Conservation (phyloP, 2,329 filamentous ascomycete genomes). For the Akanthomyces lecanii region DNA sequence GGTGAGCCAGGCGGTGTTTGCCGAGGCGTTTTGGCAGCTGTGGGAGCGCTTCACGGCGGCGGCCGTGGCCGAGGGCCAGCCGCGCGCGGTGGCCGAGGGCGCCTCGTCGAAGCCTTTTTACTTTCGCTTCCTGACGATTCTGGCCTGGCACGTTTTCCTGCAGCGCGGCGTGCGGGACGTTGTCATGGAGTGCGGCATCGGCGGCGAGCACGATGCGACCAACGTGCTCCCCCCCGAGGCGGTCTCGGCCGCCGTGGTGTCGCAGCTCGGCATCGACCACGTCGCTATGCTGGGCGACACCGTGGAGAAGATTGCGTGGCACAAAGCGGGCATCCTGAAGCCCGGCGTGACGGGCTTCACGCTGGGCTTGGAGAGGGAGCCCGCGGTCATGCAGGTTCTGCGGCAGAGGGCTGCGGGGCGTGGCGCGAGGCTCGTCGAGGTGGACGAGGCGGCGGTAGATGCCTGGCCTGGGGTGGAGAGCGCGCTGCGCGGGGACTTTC, state of each 20-base stretch:
- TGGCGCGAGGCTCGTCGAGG: constrained; percentile 39
- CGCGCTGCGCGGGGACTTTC: constrained; percentile 47
- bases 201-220: constrained; percentile 88
- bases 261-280: constrained; percentile 83
- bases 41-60: constrained; percentile 61
- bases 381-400: constrained; percentile 49
- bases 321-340: constrained; percentile 88
- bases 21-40: constrained; percentile 75
- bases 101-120: constrained; percentile 76
- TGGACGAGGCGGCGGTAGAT: constrained; percentile 36
- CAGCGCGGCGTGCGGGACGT: constrained; percentile 71
- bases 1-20: constrained; percentile 64
- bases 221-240: constrained; percentile 66
- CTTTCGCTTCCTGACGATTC: constrained; percentile 84
- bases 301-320: constrained; percentile 79
- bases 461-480: constrained; percentile 40
- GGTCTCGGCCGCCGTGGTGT: constrained; percentile 68
- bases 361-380: constrained; percentile 26
- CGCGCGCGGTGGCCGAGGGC: constrained; percentile 44
- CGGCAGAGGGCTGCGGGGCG: constrained; percentile 56
- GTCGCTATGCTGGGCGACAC: constrained; percentile 74
- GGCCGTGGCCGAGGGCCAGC: constrained; percentile 30
- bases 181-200: constrained; percentile 89
- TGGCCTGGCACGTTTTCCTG: constrained; percentile 82
- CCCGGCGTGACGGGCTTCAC: constrained; percentile 41